phyloP scores from a whole-genome alignment of 176 grass and related monocot genomes.

The Cenchrus fungigraminus region DNA sequence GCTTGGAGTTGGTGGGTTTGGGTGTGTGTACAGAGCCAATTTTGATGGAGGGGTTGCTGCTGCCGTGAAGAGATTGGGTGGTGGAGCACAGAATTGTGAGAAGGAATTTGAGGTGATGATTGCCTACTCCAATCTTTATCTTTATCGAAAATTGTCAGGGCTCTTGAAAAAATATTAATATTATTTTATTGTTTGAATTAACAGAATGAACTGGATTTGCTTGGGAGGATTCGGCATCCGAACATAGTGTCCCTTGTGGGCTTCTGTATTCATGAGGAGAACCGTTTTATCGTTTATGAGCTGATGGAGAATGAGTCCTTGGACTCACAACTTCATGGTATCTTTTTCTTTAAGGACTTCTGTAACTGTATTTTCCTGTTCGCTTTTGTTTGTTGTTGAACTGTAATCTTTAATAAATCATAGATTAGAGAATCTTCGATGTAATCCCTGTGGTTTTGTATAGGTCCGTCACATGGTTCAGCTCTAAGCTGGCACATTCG shows the following conservation, averaged over 20 bases:
- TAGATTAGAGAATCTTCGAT: slow-evolving; percentile 8
- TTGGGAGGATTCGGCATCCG: slow-evolving; percentile 82
- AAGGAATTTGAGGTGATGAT: slow-evolving; percentile 90
- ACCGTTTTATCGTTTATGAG: slow-evolving; percentile 79
- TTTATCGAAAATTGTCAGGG: neutral
- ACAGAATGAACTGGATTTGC: slow-evolving; percentile 91
- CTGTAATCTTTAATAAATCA: neutral
- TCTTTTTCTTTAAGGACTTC: neutral
- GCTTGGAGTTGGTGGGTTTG: slow-evolving; percentile 81
- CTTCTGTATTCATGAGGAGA: slow-evolving; percentile 76
- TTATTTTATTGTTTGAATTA: slow-evolving; percentile 17
- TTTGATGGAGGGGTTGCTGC: slow-evolving; percentile 69
- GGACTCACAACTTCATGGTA: slow-evolving; percentile 92
- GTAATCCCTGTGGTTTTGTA: slow-evolving; percentile 12
- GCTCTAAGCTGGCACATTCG: slow-evolving; percentile 85
- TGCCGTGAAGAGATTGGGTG: slow-evolving; percentile 72
- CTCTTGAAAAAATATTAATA: neutral
- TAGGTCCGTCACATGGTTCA: slow-evolving; percentile 88
- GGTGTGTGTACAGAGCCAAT: slow-evolving; percentile 77
- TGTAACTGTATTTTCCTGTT: neutral
- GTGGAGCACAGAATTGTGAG: slow-evolving; percentile 43
- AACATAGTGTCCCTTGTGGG: slow-evolving; percentile 90
- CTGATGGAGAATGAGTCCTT: slow-evolving; percentile 89
- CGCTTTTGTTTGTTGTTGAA: neutral
- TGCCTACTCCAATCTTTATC: neutral